phyloP scores from a whole-genome alignment of 345 rosid genomes.

The Trapa bicornis region DNA sequence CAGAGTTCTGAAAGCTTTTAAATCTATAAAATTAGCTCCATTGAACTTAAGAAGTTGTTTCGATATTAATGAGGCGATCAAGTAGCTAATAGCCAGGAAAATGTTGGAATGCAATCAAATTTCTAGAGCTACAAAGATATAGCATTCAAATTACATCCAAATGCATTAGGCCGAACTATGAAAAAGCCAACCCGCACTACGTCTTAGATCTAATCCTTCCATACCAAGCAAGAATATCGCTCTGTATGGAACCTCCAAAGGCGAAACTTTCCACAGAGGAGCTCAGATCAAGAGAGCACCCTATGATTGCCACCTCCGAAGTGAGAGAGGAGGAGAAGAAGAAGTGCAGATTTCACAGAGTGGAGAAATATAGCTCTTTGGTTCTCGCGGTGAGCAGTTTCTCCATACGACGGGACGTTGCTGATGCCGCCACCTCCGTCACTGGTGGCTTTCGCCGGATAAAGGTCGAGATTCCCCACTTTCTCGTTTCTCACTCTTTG shows the following conservation, averaged over 20 bases:
- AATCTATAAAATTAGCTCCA: background rate
- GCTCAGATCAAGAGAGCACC: background rate
- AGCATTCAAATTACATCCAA: background rate
- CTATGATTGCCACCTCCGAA: background rate
- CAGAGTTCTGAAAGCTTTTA: background rate
- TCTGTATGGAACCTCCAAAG: background rate
- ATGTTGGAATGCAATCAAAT: background rate
- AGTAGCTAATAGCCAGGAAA: background rate
- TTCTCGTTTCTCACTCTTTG: slow-evolving; percentile 5
- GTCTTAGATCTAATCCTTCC: background rate
- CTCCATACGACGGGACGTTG: background rate
- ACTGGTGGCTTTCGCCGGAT: slow-evolving; percentile 6
- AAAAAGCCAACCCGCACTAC: background rate
- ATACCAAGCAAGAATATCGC: background rate
- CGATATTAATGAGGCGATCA: background rate
- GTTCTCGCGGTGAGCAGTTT: background rate
- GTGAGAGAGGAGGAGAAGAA: background rate
- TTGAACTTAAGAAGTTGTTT: background rate
- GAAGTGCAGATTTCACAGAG: background rate
- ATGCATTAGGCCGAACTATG: background rate
- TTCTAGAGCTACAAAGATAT: background rate
- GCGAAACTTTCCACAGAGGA: background rate
- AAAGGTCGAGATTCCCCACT: slow-evolving; percentile 7
- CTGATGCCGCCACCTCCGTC: slow-evolving; percentile 7
- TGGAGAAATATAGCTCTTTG: background rate